Evolutionary conservation across 768 basidiomycete species (phyloP), one percentile per base, ranked within the genome.

Genomic region (Rubroboletus satanas): DNA sequence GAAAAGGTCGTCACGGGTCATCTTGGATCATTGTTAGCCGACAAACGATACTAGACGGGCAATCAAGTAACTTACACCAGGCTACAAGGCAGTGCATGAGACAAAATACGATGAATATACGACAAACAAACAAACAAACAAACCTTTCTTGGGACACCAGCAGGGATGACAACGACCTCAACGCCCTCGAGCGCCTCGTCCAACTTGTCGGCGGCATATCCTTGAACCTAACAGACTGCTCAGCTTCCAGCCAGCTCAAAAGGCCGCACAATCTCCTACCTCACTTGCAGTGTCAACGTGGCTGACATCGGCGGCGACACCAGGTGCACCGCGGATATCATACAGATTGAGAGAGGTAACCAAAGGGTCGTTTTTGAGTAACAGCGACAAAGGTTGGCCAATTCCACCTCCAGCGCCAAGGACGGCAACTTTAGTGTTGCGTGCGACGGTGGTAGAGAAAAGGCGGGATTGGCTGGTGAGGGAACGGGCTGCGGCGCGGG

Each of bases 321-420:
- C 97, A 21, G 67, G 67, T 37, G 64, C 60, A 56, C 60, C 64
- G 3, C 62, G 60, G 49, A 71, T 64, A 56, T 62, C 64, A 26
- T 71, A 71, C 61, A 98, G 78, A 70, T 81, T 88, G 68, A 98
- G 76, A 59, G 87, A 83, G 51, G 84, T 84, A 71, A 97, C 90
- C 63, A 94, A 77, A 41, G 93, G 93, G 79, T 99, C 90, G 62
- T 77, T 83, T 81, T 98, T 98, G 72, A 98, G 85, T 53, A 67
- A 52, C 59, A 98, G 77, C 45, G 93, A 96, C 66, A 98, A 79
- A 68, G 96, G 95, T 74, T 98, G 96, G 72, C 96, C 96, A 73
- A 98, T 98, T 74, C 96, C 96, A 81, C 96, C 96, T 66, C 93
- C 96, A 58, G 97, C 97, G 66, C 96, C 96, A 72, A 97, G 90